Evolutionary conservation across 805 yeast species (phyloP).

Genomic region (Kluyveromyces dobzhanskii): DNA sequence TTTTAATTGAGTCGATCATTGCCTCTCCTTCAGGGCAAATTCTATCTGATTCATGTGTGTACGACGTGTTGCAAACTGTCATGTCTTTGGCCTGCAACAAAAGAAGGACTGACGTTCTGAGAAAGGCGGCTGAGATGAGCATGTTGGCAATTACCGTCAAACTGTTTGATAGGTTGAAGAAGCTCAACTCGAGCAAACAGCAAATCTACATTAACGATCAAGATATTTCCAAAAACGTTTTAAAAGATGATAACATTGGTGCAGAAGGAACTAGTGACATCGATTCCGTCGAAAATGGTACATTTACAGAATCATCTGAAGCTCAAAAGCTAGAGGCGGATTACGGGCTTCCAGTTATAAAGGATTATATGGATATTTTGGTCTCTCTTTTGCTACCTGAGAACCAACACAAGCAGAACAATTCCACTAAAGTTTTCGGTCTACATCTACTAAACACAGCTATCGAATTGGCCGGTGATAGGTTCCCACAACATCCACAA

Average conservation of each 20-base stretch:
- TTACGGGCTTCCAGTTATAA: slow-evolving; percentile 67
- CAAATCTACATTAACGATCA: slow-evolving; percentile 39
- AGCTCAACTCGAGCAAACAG: slow-evolving; percentile 39
- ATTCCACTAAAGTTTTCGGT: slow-evolving; percentile 78
- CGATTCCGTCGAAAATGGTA: slow-evolving; percentile 3
- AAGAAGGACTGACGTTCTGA: slow-evolving; percentile 78
- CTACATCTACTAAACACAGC: slow-evolving; percentile 67
- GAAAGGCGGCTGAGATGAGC: slow-evolving; percentile 83
- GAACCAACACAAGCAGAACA: slow-evolving; percentile 78
- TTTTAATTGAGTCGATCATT: slow-evolving; percentile 60
- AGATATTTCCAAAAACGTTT: slow-evolving; percentile 37
- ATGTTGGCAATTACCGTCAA: slow-evolving; percentile 60
- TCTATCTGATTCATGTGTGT: slow-evolving; percentile 74
- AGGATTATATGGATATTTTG: slow-evolving; percentile 67
- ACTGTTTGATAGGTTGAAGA: slow-evolving; percentile 53
- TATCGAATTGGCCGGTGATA: slow-evolving; percentile 69
- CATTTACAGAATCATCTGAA: neutral
- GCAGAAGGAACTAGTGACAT: slow-evolving; percentile 36
- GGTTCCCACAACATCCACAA: slow-evolving; percentile 51
- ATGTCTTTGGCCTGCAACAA: slow-evolving; percentile 88
- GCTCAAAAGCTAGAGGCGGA: slow-evolving; percentile 27
- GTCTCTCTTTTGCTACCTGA: slow-evolving; percentile 76
- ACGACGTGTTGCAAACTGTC: slow-evolving; percentile 86
- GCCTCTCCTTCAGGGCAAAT: slow-evolving; percentile 53
- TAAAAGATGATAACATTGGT: slow-evolving; percentile 46